Conservation (phyloP, 176 grass and related monocot species). For the Hsuehochloa calcarea region DNA sequence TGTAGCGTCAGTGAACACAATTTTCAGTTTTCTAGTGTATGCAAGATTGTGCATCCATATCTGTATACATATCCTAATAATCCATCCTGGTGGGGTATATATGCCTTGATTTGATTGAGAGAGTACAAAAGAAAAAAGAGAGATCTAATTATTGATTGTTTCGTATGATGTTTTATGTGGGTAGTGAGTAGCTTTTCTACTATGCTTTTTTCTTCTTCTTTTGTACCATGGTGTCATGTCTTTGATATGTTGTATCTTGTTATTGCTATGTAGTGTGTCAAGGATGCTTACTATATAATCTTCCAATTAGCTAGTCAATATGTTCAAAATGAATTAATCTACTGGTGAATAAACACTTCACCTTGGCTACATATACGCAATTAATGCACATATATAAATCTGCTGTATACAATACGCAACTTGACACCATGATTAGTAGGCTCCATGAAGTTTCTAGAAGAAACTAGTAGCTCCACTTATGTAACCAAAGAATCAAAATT, state of each 20-base stretch:
- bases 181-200: too few relatives aligned
- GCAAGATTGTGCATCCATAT: neutral
- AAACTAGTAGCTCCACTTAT: neutral
- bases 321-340: neutral
- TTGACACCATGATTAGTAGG: neutral
- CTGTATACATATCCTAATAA: neutral
- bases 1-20: neutral
- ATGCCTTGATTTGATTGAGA: neutral
- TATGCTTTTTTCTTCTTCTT: too few relatives aligned
- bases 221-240: too few relatives aligned
- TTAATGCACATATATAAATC: neutral
- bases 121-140: neutral
- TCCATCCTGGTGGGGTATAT: neutral
- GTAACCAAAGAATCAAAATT: neutral
- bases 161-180: neutral
- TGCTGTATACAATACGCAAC: neutral
- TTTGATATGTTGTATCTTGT: too few relatives aligned
- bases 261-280: neutral
- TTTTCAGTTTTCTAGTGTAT: neutral
- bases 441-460: neutral
- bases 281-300: neutral
- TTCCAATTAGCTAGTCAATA: neutral
- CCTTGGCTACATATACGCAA: neutral
- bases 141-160: neutral
- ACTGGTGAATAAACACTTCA: neutral